Percentiles rank a stretch among this genome's conserved stretches.
Conservation (phyloP, 148 eudicot species). For the Agrostemma githago region DNA sequence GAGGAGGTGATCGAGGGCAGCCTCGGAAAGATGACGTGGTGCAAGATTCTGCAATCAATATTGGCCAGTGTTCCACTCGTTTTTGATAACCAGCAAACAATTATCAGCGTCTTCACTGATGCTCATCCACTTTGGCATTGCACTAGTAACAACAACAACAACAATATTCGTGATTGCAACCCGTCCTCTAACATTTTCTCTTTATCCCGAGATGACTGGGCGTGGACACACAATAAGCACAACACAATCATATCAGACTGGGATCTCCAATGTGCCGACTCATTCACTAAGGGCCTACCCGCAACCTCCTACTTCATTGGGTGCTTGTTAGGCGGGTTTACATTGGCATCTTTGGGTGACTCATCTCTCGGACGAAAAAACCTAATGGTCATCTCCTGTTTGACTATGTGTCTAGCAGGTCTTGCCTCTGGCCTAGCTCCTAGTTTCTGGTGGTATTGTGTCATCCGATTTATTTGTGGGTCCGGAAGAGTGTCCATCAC, state of each 20-base stretch:
- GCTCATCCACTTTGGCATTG: slow-evolving; percentile 29
- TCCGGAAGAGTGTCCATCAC: slow-evolving; percentile 26
- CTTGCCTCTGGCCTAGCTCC: slow-evolving; percentile 22
- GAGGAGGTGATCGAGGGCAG: slow-evolving; percentile 26
- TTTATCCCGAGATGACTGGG: slow-evolving; percentile 19
- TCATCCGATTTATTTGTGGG: slow-evolving; percentile 20
- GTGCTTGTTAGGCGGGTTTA: slow-evolving; percentile 23
- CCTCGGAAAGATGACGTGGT: slow-evolving; percentile 16
- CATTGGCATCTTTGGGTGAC: slow-evolving; percentile 23
- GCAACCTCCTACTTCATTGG: slow-evolving; percentile 24
- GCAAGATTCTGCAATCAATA: slow-evolving; percentile 25
- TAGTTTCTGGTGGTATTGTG: slow-evolving; percentile 21
- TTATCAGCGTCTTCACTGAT: slow-evolving; percentile 25
- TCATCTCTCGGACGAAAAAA: slow-evolving; percentile 21
- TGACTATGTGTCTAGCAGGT: slow-evolving; percentile 17
- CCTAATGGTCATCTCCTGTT: slow-evolving; percentile 13
- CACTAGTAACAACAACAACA: too few relatives aligned
- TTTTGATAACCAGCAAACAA: slow-evolving; percentile 27
- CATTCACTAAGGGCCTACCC: slow-evolving; percentile 20
- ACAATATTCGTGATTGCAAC: slow-evolving; percentile 14
- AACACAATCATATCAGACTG: slow-evolving; percentile 20
- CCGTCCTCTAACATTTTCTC: neutral
- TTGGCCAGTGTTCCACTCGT: slow-evolving; percentile 18
- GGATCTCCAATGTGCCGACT: slow-evolving; percentile 23
- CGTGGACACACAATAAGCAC: slow-evolving; percentile 14